Evolutionary conservation across 2,329 filamentous ascomycete genomes (phyloP).

Genomic region (Trichoderma cornu-damae): DNA sequence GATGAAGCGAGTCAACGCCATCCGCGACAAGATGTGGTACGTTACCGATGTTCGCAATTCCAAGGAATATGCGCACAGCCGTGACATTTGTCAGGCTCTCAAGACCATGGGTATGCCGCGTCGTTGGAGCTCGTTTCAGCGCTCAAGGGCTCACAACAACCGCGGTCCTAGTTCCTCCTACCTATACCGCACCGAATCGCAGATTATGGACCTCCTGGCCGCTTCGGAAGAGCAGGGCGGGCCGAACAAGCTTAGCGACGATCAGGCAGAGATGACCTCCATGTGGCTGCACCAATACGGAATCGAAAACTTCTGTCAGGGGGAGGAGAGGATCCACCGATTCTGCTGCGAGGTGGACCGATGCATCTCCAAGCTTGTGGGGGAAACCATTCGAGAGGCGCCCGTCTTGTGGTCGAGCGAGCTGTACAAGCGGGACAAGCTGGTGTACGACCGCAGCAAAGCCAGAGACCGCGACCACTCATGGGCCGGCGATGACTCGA

Average conservation of each 20-base stretch:
- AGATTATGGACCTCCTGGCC: slow-evolving; percentile 82
- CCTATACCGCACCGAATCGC: slow-evolving; percentile 73
- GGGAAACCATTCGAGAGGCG: slow-evolving; percentile 75
- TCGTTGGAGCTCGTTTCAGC: slow-evolving; percentile 48
- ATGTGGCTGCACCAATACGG: slow-evolving; percentile 76
- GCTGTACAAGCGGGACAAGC: slow-evolving; percentile 73
- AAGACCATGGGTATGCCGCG: slow-evolving; percentile 79
- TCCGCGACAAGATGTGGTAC: slow-evolving; percentile 99
- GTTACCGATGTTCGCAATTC: slow-evolving; percentile 90
- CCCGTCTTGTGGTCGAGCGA: slow-evolving; percentile 91
- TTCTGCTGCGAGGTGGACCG: slow-evolving; percentile 87
- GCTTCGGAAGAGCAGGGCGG: slow-evolving; percentile 79
- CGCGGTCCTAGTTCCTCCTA: slow-evolving; percentile 53
- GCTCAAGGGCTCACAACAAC: slow-evolving; percentile 44
- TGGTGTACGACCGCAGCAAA: slow-evolving; percentile 48
- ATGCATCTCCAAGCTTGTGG: slow-evolving; percentile 79
- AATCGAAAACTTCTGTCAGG: slow-evolving; percentile 89
- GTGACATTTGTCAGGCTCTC: slow-evolving; percentile 77
- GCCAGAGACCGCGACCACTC: slow-evolving; percentile 43
- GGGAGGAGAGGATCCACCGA: slow-evolving; percentile 89
- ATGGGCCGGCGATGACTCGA: slow-evolving; percentile 45
- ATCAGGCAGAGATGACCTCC: slow-evolving; percentile 79
- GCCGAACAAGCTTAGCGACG: slow-evolving; percentile 91
- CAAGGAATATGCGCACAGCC: slow-evolving; percentile 78
- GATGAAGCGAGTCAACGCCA: slow-evolving; percentile 65